A percentile compares a stretch with the other conserved stretches of the same genome.
phyloP scores from a whole-genome alignment of 805 yeast species.

The Hanseniaspora hatyaiensis region DNA sequence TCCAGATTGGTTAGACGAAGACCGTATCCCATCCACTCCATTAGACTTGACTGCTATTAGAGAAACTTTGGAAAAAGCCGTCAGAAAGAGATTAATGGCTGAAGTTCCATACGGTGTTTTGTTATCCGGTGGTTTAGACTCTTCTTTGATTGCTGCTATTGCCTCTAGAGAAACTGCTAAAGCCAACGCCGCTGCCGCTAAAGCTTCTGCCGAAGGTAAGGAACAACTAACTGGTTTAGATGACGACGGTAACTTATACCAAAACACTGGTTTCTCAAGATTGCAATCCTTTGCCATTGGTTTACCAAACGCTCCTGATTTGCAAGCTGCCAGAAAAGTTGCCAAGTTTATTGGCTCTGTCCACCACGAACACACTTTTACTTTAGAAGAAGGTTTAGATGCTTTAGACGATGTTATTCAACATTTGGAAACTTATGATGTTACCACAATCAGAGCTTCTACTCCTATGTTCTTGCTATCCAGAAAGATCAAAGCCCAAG shows the following conservation, averaged over 20 bases:
- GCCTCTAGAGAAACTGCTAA: constrained; percentile 91
- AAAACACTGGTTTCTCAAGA: constrained; percentile 58
- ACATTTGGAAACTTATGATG: constrained; percentile 96
- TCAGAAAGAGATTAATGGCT: constrained; percentile 97
- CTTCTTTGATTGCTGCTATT: constrained; percentile 89
- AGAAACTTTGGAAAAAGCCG: constrained; percentile 80
- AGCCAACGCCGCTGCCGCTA: constrained; percentile 42
- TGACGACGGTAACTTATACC: constrained; percentile 67
- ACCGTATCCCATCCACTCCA: constrained; percentile 59
- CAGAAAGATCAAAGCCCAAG: constrained; percentile 97
- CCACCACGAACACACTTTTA: constrained; percentile 96
- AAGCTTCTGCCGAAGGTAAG: constrained; percentile 37
- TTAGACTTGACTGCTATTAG: constrained; percentile 65
- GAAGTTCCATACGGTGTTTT: constrained; percentile 99
- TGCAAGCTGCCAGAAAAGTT: constrained; percentile 89
- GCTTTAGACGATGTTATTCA: constrained; percentile 87
- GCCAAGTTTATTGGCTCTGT: constrained; percentile 92
- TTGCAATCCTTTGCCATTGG: constrained; percentile 96
- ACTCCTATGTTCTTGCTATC: constrained; percentile 96
- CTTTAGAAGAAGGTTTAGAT: constrained; percentile 92
- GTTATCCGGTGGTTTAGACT: constrained; percentile 94
- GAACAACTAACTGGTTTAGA: constrained; percentile 79
- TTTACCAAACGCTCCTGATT: constrained; percentile 94
- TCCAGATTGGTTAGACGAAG: constrained; percentile 91
- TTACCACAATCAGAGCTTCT: constrained; percentile 96